A percentile compares a stretch with the other conserved stretches of the same genome.
Conservation (phyloP, 148 eudicot species). For the Fagopyrum tataricum region DNA sequence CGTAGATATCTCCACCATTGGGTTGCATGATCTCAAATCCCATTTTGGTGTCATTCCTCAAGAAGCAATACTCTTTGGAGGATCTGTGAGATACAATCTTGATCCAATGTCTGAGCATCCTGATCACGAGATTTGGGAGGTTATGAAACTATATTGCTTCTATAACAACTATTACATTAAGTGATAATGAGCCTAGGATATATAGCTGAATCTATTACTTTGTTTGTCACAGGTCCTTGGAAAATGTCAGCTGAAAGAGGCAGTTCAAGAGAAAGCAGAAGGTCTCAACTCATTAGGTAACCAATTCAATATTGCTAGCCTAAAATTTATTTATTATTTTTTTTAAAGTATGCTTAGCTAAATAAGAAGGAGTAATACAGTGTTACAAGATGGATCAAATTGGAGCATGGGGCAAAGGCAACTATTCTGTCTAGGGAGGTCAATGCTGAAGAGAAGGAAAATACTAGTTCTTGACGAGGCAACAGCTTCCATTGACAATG, state of each 20-base stretch:
- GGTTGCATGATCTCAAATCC: conserved; percentile 13
- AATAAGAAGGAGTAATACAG: too few relatives aligned
- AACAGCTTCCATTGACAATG: too few relatives aligned
- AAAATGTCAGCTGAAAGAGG: conserved; percentile 38
- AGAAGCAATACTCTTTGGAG: conserved; percentile 17
- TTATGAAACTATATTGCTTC: not conserved
- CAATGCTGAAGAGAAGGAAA: too few relatives aligned
- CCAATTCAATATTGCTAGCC: not conserved
- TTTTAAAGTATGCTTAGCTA: too few relatives aligned
- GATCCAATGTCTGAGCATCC: conserved; percentile 33
- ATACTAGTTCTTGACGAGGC: too few relatives aligned
- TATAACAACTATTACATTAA: too few relatives aligned
- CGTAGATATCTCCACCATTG: conserved; percentile 18
- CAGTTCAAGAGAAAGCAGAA: conserved; percentile 28
- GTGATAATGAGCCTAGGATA: not conserved
- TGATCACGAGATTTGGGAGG: conserved; percentile 38
- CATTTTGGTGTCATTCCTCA: conserved; percentile 7
- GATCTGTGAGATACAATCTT: conserved; percentile 35
- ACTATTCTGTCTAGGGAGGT: too few relatives aligned
- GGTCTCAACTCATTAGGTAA: conserved; percentile 37
- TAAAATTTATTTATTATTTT: not conserved
- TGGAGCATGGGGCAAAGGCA: too few relatives aligned
- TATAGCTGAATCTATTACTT: too few relatives aligned
- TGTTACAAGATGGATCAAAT: too few relatives aligned
- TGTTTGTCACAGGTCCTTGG: conserved; percentile 21